These are phyloP conservation scores for Candida taoyuanica DNA, from an alignment of 805 yeast genomes.

Conservation along the genomic window DNA sequence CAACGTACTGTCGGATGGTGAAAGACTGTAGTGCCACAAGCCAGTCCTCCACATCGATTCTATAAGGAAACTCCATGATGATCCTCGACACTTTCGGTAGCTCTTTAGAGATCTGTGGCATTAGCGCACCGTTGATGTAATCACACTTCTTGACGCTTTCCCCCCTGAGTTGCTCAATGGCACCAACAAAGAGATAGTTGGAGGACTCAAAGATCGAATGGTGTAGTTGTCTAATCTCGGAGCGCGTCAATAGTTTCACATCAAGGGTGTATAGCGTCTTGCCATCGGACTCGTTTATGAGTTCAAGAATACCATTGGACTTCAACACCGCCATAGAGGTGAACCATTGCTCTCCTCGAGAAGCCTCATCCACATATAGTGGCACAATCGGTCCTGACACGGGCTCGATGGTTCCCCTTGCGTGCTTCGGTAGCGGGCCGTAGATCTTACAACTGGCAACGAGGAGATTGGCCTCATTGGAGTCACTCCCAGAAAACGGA, in stretches of 20 bases:
- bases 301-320: conserved; percentile 56
- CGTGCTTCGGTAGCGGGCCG: conserved; percentile 39
- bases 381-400: conserved; percentile 18
- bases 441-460: conserved; percentile 63
- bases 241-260: conserved; percentile 44
- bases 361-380: conserved; percentile 16
- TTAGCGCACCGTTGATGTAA: conserved; percentile 5
- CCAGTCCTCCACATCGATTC: conserved; percentile 76
- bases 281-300: conserved; percentile 62
- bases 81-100: conserved; percentile 32
- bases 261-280: conserved; percentile 54
- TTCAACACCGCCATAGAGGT: conserved; percentile 65
- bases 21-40: conserved; percentile 61
- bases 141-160: conserved; percentile 11
- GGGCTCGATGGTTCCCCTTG: conserved; percentile 13
- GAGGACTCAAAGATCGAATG: conserved; percentile 57
- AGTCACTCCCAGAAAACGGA: conserved; percentile 25
- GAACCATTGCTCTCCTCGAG: conserved; percentile 51
- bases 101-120: conserved; percentile 29
- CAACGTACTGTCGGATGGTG: conserved; percentile 49
- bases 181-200: conserved; percentile 55
- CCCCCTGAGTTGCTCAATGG: conserved; percentile 47
- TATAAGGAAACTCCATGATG: conserved; percentile 57
- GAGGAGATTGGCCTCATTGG: conserved; percentile 36
- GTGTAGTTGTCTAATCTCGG: conserved; percentile 63